Base-by-base conservation (phyloP, 768 basidiomycete genomes). In the Podaxis pistillaris region DNA sequence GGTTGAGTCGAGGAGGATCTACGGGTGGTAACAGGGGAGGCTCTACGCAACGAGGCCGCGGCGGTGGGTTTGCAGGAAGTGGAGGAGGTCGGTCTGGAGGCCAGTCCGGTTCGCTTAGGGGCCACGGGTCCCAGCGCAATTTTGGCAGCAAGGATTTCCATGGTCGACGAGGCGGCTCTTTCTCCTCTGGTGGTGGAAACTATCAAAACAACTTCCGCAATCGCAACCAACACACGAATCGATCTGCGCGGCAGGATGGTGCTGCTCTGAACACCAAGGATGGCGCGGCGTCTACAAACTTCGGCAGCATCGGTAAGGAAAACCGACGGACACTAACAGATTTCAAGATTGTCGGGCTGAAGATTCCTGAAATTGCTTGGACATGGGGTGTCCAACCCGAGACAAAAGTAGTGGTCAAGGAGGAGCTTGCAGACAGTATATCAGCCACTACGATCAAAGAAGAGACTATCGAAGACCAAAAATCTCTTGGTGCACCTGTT, bases 281-380 rank as follows among this genome's bases (percentile, higher is more conserved):
- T 72, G 79, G 80, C 46, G 66, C 78, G 19, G 69, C 77, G 67
- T 73, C 76, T 58, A 78, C 81, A 55, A 81, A 74, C 67, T 75
- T 80, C 69, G 75, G 74, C 53, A 73, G 71, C 64, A 71, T 76
- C 70, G 86, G 88, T 82, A 92, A 92, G 83, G 92, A 94, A 74
- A 90, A 90, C 72, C 86, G 89, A 70, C 86, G 93, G 69, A 97
- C 96, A 33, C 87, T 99, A 68, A 98, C 95, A 40, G 96, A 98
- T 78, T 99, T 99, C 85, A 93, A 96, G 78, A 94, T 99, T 72
- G 81, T 96, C 70, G 95, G 91, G 28, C 81, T 98, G 68, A 87
- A 92, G 72, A 90, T 97, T 67, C 86, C 81, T 68, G 88, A 90
- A 67, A 78, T 97, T 63, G 79, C 78, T 67, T 98, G 96, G 96